These are phyloP conservation scores for Dothistroma pini DNA, from an alignment of 2,329 filamentous ascomycete species.

Conservation along the genomic window DNA sequence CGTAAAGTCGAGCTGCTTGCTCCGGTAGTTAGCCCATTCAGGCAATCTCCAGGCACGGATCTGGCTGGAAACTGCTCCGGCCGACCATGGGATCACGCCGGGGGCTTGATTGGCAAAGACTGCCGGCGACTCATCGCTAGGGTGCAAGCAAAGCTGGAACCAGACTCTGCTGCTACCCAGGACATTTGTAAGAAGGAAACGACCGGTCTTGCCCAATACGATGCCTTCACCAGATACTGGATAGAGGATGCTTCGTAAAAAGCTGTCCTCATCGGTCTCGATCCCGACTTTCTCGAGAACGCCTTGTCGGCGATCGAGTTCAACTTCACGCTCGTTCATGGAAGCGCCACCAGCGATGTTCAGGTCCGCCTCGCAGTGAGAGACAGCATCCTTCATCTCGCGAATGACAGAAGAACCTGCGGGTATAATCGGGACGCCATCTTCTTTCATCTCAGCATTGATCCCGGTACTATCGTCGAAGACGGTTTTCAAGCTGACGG, in stretches of 20 bases:
- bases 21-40: constrained; percentile 93
- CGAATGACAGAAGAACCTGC: constrained; percentile 78
- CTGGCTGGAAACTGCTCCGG: constrained; percentile 86
- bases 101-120: constrained; percentile 68
- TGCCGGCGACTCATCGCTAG: constrained; percentile 79
- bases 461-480: constrained; percentile 93
- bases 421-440: constrained; percentile 73
- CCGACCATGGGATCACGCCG: constrained; percentile 84
- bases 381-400: constrained; percentile 80
- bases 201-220: constrained; percentile 69
- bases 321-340: constrained; percentile 69
- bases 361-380: constrained; percentile 72
- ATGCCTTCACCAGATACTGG: constrained; percentile 76
- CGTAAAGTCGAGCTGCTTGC: constrained; percentile 89
- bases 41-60: constrained; percentile 89
- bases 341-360: constrained; percentile 66
- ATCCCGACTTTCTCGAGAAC: constrained; percentile 81
- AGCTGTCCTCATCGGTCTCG: constrained; percentile 77
- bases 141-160: constrained; percentile 91
- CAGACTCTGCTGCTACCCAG: constrained; percentile 84
- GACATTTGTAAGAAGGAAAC: constrained; percentile 71
- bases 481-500: constrained; percentile 79
- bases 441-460: constrained; percentile 95
- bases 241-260: constrained; percentile 77
- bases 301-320: constrained; percentile 75